These are phyloP conservation scores for Ophiocordyceps australis DNA, from an alignment of 2,329 filamentous ascomycete genomes.

Conservation along the genomic window DNA sequence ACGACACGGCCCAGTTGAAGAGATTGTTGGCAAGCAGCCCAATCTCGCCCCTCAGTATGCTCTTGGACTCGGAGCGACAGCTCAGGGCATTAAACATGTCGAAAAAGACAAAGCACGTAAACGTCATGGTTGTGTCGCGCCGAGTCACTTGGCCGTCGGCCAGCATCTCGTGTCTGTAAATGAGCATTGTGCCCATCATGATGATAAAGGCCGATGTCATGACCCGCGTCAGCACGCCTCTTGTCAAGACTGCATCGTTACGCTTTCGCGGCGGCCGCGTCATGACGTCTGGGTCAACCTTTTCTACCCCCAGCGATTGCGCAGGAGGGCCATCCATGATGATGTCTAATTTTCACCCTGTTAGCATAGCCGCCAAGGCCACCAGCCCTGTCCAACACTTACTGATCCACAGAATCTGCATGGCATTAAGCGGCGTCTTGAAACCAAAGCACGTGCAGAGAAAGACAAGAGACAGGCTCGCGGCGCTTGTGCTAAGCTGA, in stretches of 20 bases:
- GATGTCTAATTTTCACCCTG: slow-evolving; percentile 56
- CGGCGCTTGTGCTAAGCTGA: slow-evolving; percentile 91
- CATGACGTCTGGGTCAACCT: slow-evolving; percentile 90
- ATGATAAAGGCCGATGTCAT: slow-evolving; percentile 77
- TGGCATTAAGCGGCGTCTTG: slow-evolving; percentile 90
- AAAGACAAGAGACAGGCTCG: slow-evolving; percentile 77
- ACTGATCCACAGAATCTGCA: slow-evolving; percentile 99
- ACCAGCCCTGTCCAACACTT: too few relatives aligned
- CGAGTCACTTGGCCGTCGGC: slow-evolving; percentile 67
- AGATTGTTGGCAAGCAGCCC: slow-evolving; percentile 72
- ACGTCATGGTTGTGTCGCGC: slow-evolving; percentile 97
- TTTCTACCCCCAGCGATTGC: slow-evolving; percentile 90
- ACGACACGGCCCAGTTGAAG: slow-evolving; percentile 89
- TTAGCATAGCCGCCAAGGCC: too few relatives aligned
- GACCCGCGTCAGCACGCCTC: slow-evolving; percentile 63
- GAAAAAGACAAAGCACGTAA: slow-evolving; percentile 96
- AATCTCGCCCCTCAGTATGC: slow-evolving; percentile 70
- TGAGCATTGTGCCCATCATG: slow-evolving; percentile 77
- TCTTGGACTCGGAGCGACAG: slow-evolving; percentile 83
- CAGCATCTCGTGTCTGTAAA: slow-evolving; percentile 85
- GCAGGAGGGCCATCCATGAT: slow-evolving; percentile 98
- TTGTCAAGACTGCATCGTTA: slow-evolving; percentile 81
- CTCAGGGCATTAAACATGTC: slow-evolving; percentile 98
- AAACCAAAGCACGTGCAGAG: slow-evolving; percentile 85
- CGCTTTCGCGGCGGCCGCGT: slow-evolving; percentile 68